phyloP scores from a whole-genome alignment of 2,329 filamentous ascomycete genomes.

The Hypoxylon sp. region DNA sequence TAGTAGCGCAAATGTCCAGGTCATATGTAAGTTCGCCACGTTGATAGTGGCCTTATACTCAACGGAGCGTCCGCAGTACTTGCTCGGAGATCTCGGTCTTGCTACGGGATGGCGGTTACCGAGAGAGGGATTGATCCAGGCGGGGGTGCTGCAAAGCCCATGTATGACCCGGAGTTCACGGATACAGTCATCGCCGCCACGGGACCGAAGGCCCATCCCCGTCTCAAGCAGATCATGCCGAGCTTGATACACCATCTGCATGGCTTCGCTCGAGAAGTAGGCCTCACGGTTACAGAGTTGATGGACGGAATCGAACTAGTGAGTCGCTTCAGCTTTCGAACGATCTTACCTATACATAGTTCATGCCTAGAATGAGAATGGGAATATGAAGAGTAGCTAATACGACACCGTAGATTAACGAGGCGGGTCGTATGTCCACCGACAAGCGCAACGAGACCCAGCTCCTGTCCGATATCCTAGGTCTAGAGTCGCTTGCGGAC shows the following conservation, averaged over 20 bases:
- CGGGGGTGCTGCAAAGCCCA: conserved; percentile 10
- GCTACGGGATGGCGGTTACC: conserved; percentile 15
- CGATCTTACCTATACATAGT: neutral
- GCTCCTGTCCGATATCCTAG: conserved; percentile 76
- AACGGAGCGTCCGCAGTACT: neutral
- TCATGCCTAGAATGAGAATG: neutral
- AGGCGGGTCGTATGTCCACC: conserved; percentile 74
- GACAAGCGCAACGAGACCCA: conserved; percentile 77
- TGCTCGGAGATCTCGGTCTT: neutral
- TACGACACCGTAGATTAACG: conserved; percentile 67
- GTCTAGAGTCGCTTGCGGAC: conserved; percentile 84
- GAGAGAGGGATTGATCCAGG: conserved; percentile 6
- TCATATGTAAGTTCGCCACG: neutral
- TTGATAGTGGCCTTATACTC: neutral
- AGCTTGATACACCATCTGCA: conserved; percentile 82
- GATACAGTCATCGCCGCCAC: conserved; percentile 80
- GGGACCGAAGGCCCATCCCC: conserved; percentile 77
- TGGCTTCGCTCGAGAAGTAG: conserved; percentile 84
- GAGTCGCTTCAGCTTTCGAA: conserved; percentile 49
- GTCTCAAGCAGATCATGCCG: conserved; percentile 77
- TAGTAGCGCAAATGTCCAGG: neutral
- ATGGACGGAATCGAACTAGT: conserved; percentile 75
- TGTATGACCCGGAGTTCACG: conserved; percentile 70
- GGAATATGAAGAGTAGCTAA: conserved; percentile 9
- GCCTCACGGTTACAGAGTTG: conserved; percentile 87